Percentiles rank a stretch among this genome's conserved stretches.
These are phyloP conservation scores for Pseudogymnoascus sp. DNA, from an alignment of 2,329 filamentous ascomycete species.

Conservation along the genomic window DNA sequence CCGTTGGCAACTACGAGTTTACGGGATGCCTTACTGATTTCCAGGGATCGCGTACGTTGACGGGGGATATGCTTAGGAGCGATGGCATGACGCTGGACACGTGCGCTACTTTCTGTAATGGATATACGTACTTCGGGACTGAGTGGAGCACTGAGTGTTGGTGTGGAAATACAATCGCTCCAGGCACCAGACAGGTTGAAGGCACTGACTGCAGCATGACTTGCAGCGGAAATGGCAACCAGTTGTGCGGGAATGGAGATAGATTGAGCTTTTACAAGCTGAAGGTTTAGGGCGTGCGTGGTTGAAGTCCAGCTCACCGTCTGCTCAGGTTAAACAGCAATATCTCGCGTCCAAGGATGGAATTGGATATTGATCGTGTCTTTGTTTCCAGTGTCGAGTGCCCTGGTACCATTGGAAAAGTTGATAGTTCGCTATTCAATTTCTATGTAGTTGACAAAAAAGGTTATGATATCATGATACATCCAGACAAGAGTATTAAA, in stretches of 20 bases:
- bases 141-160: conserved; percentile 32
- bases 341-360: not conserved
- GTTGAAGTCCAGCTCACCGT: not conserved
- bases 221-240: conserved; percentile 24
- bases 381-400: not conserved
- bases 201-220: conserved; percentile 19
- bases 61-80: conserved; percentile 15
- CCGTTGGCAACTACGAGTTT: conserved; percentile 20
- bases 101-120: conserved; percentile 25
- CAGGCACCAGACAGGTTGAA: conserved; percentile 16
- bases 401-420: not conserved
- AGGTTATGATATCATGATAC: too few species aligned
- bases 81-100: conserved; percentile 28
- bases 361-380: not conserved
- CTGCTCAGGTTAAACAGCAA: not conserved
- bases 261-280: conserved; percentile 20
- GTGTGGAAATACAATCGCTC: conserved; percentile 24
- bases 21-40: conserved; percentile 28
- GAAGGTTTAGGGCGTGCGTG: not conserved
- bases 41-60: conserved; percentile 21
- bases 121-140: conserved; percentile 29
- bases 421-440: not conserved
- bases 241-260: conserved; percentile 29
- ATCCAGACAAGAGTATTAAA: too few species aligned
- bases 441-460: not conserved